phyloP scores from a whole-genome alignment of 257 asterid species.

The Cinchona pubescens region DNA sequence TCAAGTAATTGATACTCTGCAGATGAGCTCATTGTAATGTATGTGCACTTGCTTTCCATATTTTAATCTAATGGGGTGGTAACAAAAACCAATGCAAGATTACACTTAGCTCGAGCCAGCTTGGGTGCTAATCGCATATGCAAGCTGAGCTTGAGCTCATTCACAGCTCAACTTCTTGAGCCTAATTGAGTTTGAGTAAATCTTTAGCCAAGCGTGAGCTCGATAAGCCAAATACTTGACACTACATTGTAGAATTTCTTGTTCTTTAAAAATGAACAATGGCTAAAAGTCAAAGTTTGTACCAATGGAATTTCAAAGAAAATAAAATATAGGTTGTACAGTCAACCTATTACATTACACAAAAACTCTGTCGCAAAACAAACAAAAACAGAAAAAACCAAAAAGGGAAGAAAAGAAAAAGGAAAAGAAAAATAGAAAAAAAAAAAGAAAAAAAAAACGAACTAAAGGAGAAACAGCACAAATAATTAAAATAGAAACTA shows the following conservation, averaged over 20 bases:
- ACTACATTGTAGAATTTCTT: background rate
- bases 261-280: background rate
- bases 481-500: background rate
- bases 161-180: background rate
- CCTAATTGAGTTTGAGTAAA: background rate
- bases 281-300: background rate
- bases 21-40: background rate
- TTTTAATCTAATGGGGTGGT: background rate
- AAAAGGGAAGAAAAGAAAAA: background rate
- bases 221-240: background rate
- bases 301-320: background rate
- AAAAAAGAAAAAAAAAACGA: background rate
- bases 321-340: background rate
- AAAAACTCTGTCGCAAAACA: background rate
- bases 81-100: background rate
- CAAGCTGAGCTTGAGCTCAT: too few species aligned
- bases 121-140: background rate
- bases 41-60: background rate
- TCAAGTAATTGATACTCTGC: background rate
- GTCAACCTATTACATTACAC: background rate
- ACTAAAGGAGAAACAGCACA: background rate
- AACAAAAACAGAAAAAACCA: background rate
- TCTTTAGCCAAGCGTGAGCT: background rate
- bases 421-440: background rate
- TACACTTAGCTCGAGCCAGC: background rate